Evolutionary conservation across 441 rosid genomes (phyloP), one percentile per base, ranked within the genome.

Genomic region (Populus hybrid): DNA sequence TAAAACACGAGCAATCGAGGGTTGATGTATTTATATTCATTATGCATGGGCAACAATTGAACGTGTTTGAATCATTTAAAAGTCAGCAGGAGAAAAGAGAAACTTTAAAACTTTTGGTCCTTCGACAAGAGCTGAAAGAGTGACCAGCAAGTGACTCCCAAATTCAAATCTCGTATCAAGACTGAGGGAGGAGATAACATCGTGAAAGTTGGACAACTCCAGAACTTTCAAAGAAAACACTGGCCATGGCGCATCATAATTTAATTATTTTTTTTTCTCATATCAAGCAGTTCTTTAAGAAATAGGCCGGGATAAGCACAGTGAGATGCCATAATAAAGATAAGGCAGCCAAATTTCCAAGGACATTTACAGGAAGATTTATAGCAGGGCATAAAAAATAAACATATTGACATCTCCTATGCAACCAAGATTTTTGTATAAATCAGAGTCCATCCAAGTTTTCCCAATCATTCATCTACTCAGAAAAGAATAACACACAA

Each of bases 1-100:
- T 68, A 82, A 69, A 63, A 77, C 16, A 74, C 69, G 79, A 65
- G 78, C 57, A 83, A 83, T n/a, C 76, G 73, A 72, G 6, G 21
- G 30, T 36, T 16, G n/a, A 7, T 12, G 2, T 21, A 2, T 32
- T 30, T 21, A 26, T 18, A 46, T 46, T 46, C 57, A 35, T 7
- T 34, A 36, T 16, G 69, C 64, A 42, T 0, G 10, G 24, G 14
- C 36, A 30, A 11, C 26, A 12, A 28, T 9, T 16, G 40, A 64
- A n/a, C 26, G 8, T 23, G 28, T 23, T 64, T 64, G 30, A n/a
- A n/a, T 21, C 67, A 9, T 21, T n/a, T 64, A 64, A n/a, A 64
- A 64, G 30, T 1, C 24, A 26, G 67, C 10, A 3, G 16, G 11
- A 64, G 26, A 21, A 38, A 38, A 46, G 57, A 46, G 54, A 46